Evolutionary conservation across 208 protist species (phyloP), one percentile per base, ranked within the genome.

Genomic region (Trypanosoma melophagium): DNA sequence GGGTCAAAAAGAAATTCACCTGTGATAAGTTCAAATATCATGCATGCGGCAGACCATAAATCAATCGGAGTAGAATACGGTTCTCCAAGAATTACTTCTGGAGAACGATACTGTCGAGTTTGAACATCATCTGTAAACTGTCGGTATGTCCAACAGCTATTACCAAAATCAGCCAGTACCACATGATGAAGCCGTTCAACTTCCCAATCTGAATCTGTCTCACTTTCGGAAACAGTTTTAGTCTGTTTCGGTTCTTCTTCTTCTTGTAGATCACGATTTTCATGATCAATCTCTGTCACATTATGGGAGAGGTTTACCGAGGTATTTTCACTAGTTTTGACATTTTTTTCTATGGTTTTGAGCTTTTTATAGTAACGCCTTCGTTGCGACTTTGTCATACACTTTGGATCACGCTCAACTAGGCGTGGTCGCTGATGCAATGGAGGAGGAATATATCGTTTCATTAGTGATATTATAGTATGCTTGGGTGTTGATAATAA

Each of bases 111-210:
- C 72, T 98, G 92, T 10, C 92, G 77, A 14, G 95, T 98, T 72
- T 97, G 95, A 49, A 97, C 85, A 67, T 97, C 87, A 66, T 94
- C 87, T 10, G 97, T 98, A 75, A 99, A 99, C 79, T 99, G 97
- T 56, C 97, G 84, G 74, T 99, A 71, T 0, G 84, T 90, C 93
- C 97, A 99, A 85, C 98, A 99, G 42, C 97, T 98, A 87, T 99
- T 99, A 57, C 98, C 98, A 68, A 99, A 97, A 79, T 99, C 98
- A 14, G 97, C 97, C 8, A 99, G 73, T 51, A 99, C 97, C n/a
- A 98, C 93, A 66, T 95, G 77, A 58, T 96, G 84, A 56, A 92
- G 87, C 9, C 86, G 81, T 69, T 92, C 80, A 54, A 94, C 79
- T 70, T 95, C 89, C 81, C 80, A 93, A 25, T 92, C 88, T 31